Evolutionary conservation across 2,329 filamentous ascomycete genomes (phyloP), one percentile per base, ranked within the genome.

Genomic region (Phaeoacremonium minimum): DNA sequence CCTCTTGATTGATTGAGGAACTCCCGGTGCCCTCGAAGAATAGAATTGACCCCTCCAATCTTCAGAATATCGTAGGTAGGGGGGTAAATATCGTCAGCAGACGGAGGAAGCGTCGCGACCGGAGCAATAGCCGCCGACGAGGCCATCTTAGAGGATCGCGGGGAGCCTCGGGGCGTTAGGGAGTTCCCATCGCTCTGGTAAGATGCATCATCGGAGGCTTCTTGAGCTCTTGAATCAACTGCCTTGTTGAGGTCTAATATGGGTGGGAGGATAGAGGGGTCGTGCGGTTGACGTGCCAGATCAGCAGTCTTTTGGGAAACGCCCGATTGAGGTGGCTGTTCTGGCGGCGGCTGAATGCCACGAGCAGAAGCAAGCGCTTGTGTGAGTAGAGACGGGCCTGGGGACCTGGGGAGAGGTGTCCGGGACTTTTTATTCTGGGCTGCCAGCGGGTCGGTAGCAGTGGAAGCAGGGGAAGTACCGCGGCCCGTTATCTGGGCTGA

Each of bases 321-420:
- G n/a, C n/a, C n/a, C n/a, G n/a, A n/a, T n/a, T n/a, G n/a, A n/a
- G n/a, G n/a, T n/a, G n/a, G n/a, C n/a, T n/a, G n/a, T n/a, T n/a
- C n/a, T n/a, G n/a, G n/a, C n/a, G 53, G 45, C 36, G 48, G 47
- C 33, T 51, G 56, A 33, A 76, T 74, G 51, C 73, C 73, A 51
- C 74, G 71, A 52, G 73, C 74, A 58, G 72, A 74, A 54, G 73
- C 73, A 55, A 78, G 63, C 53, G 74, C 73, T 58, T 77, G 71
- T 42, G 71, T 69, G 58, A 78, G 64, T 49, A 78, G 56, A 40
- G 74, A 78, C 47, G 73, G 69, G 44, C 73, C 73, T 52, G 59
- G 61, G 49, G 67, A 62, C 53, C 63, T 63, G 46, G 64, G 60
- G 46, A 58, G 52, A 52, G 65, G 63, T 46, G 58, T 59, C 51